Conservation (phyloP, 2,329 filamentous ascomycete genomes). For the Cadophora malorum region DNA sequence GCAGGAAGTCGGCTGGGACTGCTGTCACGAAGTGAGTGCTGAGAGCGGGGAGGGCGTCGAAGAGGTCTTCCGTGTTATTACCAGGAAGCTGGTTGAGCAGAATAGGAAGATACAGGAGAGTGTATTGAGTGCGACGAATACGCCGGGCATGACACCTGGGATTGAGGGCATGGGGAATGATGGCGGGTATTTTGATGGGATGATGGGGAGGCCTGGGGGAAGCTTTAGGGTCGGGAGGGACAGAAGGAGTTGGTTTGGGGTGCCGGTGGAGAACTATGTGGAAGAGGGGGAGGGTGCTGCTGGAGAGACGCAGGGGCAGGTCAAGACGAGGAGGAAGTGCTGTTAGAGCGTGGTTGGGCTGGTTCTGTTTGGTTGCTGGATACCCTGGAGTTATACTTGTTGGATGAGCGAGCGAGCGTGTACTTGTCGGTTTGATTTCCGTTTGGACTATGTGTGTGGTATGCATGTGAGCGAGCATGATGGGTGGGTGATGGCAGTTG, state of each 20-base stretch:
- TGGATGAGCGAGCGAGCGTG: constrained; percentile 21
- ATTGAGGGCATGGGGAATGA: constrained; percentile 41
- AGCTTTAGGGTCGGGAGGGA: constrained; percentile 69
- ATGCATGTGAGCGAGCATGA: constrained; percentile 14
- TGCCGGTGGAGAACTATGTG: constrained; percentile 54
- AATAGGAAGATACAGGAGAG: constrained; percentile 61
- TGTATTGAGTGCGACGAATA: constrained; percentile 52
- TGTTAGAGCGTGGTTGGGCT: constrained; percentile 31
- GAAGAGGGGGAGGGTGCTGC: constrained; percentile 44
- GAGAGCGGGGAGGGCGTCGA: constrained; percentile 96
- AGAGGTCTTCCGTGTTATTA: constrained; percentile 91
- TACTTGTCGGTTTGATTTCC: background rate
- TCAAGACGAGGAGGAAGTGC: constrained; percentile 44
- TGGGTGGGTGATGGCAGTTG: constrained; percentile 29
- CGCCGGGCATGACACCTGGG: constrained; percentile 50
- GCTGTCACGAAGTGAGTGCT: constrained; percentile 94
- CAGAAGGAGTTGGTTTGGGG: constrained; percentile 69
- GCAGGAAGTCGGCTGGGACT: constrained; percentile 93
- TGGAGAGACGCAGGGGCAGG: constrained; percentile 36
- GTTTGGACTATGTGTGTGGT: background rate
- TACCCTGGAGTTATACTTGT: constrained; percentile 34
- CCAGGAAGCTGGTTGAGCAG: constrained; percentile 83
- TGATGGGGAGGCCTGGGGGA: constrained; percentile 52
- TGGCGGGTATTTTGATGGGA: constrained; percentile 54
- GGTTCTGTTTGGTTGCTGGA: constrained; percentile 31